phyloP scores from a whole-genome alignment of 1,284 basidiomycete species.

The Ganoderma multipileum region DNA sequence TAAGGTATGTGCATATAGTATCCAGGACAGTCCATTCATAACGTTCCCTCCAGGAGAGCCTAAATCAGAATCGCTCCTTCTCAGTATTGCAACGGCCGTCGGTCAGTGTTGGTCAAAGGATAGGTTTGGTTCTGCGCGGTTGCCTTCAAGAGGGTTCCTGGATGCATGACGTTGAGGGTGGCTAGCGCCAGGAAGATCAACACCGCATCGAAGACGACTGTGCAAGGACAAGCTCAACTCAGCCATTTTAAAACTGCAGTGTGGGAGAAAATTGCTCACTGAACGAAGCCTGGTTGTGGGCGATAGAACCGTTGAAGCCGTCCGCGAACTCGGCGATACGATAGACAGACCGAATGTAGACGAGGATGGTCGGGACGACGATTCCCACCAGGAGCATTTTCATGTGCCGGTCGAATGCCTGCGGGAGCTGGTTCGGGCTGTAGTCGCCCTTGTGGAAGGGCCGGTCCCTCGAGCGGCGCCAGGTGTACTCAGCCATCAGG shows the following conservation, averaged over 20 bases:
- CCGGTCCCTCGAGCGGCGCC: slow-evolving; percentile 17
- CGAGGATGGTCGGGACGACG: slow-evolving; percentile 17
- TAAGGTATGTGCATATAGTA: neutral
- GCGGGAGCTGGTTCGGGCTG: neutral
- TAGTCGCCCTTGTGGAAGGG: slow-evolving; percentile 20
- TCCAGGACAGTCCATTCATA: neutral
- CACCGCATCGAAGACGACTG: slow-evolving; percentile 55
- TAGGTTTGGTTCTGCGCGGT: slow-evolving; percentile 13
- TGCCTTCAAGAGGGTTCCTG: slow-evolving; percentile 40
- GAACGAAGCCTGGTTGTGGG: slow-evolving; percentile 57
- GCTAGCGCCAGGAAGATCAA: slow-evolving; percentile 62
- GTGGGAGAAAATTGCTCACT: slow-evolving; percentile 38
- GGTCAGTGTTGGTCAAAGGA: neutral
- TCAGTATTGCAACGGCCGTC: neutral
- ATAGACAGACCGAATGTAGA: slow-evolving; percentile 29
- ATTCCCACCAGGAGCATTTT: slow-evolving; percentile 27
- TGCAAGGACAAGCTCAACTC: neutral
- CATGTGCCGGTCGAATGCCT: slow-evolving; percentile 15
- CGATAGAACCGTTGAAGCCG: slow-evolving; percentile 58
- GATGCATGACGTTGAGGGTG: slow-evolving; percentile 60
- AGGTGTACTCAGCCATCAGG: slow-evolving; percentile 26
- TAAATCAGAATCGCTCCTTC: neutral
- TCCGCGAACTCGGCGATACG: slow-evolving; percentile 49
- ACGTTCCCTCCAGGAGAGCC: neutral
- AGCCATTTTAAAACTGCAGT: neutral